Conservation (phyloP, 2,329 filamentous ascomycete genomes). For the Coniochaeta prunicola region DNA sequence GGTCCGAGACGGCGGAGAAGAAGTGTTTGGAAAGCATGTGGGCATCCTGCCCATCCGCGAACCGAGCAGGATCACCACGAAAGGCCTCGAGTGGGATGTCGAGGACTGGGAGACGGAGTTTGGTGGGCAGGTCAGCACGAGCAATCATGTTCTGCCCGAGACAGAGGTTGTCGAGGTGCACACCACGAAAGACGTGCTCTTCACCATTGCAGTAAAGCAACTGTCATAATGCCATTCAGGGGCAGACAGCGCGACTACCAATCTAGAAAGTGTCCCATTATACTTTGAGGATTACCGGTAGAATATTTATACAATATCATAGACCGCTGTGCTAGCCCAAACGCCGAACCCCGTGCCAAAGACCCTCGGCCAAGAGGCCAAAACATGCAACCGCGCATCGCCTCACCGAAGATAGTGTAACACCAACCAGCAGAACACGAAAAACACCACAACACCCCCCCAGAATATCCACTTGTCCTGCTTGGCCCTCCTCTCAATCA, state of each 20-base stretch:
- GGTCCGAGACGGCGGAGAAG: constrained; percentile 42
- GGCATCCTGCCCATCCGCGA: constrained; percentile 81
- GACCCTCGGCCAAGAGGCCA: neutral
- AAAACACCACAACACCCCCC: constrained; percentile 77
- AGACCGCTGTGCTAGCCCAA: neutral
- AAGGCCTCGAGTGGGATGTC: constrained; percentile 88
- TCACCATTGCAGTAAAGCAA: constrained; percentile 60
- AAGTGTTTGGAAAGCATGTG: constrained; percentile 66
- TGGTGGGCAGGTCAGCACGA: constrained; percentile 68
- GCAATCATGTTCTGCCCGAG: constrained; percentile 62
- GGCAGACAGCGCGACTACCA: neutral
- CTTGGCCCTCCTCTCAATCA: constrained; percentile 84
- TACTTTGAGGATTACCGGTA: neutral
- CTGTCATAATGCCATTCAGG: constrained; percentile 4
- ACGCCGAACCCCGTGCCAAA: neutral
- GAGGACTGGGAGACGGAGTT: constrained; percentile 70
- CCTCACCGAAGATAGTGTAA: constrained; percentile 73
- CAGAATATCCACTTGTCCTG: constrained; percentile 99
- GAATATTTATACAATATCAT: neutral
- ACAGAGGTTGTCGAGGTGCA: constrained; percentile 55
- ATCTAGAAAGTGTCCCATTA: neutral
- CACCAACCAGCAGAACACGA: constrained; percentile 86
- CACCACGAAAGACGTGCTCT: constrained; percentile 59
- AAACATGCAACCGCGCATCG: neutral
- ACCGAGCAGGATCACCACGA: constrained; percentile 69